These are phyloP conservation scores for Zoysia pacifica DNA, from an alignment of 176 grass and related monocot genomes.

Conservation along the genomic window DNA sequence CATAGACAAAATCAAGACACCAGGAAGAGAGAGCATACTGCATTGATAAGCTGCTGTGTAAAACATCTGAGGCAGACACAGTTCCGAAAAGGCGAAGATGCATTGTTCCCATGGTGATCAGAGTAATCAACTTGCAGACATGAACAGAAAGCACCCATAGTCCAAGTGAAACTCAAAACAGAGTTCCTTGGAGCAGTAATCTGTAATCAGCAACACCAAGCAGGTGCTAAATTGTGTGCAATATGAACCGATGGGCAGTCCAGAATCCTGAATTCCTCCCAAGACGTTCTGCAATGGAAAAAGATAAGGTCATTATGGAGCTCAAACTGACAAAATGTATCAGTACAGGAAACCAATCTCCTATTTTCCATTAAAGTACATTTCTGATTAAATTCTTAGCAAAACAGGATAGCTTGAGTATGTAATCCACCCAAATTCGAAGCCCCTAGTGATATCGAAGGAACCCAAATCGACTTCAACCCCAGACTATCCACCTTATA, in stretches of 20 bases:
- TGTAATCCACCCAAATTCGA: neutral
- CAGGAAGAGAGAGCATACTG: slow-evolving; percentile 42
- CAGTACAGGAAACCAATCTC: neutral
- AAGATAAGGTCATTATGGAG: slow-evolving; percentile 7
- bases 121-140: slow-evolving; percentile 69
- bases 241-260: neutral
- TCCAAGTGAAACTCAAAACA: slow-evolving; percentile 25
- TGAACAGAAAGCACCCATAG: slow-evolving; percentile 89
- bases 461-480: neutral
- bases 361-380: neutral
- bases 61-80: slow-evolving; percentile 88
- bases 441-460: neutral
- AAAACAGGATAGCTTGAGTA: neutral
- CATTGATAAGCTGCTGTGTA: slow-evolving; percentile 70
- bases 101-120: slow-evolving; percentile 49
- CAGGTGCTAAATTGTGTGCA: neutral
- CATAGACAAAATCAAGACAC: neutral
- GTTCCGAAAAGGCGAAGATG: slow-evolving; percentile 44
- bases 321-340: neutral
- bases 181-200: slow-evolving; percentile 12
- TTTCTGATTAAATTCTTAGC: neutral
- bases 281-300: slow-evolving; percentile 13
- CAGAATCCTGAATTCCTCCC: neutral
- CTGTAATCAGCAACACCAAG: neutral
- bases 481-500: neutral